Conservation (phyloP, 2,329 filamentous ascomycete genomes). For the Hypoxylon sp. region DNA sequence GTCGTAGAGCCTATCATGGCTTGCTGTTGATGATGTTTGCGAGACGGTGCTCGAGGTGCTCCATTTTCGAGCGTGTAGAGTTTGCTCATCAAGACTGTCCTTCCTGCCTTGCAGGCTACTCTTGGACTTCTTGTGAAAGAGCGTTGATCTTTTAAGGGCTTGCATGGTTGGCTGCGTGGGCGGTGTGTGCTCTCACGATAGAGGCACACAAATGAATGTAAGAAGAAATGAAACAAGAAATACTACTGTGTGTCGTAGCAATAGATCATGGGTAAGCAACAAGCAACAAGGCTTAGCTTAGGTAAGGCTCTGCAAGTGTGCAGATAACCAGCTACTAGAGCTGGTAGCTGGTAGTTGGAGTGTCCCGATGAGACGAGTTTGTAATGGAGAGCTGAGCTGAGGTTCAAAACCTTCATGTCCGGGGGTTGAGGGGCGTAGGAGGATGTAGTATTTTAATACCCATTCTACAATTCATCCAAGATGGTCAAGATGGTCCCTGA, state of each 20-base stretch:
- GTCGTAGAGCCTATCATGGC: conserved; percentile 46
- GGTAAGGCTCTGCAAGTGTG: conserved; percentile 12
- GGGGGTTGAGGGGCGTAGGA: conserved; percentile 14
- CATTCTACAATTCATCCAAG: conserved; percentile 36
- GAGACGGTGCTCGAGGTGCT: conserved; percentile 52
- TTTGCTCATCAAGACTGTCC: conserved; percentile 41
- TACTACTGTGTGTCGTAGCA: conserved; percentile 31
- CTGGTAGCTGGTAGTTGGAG: conserved; percentile 36
- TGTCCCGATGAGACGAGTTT: conserved; percentile 17
- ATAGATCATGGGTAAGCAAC: conserved; percentile 23
- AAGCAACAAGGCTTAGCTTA: conserved; percentile 36
- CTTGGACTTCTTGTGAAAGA: conserved; percentile 53
- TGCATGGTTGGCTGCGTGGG: conserved; percentile 37
- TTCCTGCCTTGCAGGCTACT: conserved; percentile 42
- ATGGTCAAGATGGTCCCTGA: conserved; percentile 51
- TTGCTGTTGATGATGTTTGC: conserved; percentile 49
- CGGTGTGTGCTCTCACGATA: conserved; percentile 4
- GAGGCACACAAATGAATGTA: conserved; percentile 27
- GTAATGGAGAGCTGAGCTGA: conserved; percentile 22
- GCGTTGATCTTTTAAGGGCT: conserved; percentile 41
- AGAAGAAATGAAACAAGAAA: conserved; percentile 33
- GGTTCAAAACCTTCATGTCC: not conserved
- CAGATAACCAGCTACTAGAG: conserved; percentile 25
- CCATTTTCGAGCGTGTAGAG: conserved; percentile 47
- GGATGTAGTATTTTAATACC: conserved; percentile 38